Base-by-base conservation (phyloP, 1,284 basidiomycete species). In the Leccinum pallidistipes region DNA sequence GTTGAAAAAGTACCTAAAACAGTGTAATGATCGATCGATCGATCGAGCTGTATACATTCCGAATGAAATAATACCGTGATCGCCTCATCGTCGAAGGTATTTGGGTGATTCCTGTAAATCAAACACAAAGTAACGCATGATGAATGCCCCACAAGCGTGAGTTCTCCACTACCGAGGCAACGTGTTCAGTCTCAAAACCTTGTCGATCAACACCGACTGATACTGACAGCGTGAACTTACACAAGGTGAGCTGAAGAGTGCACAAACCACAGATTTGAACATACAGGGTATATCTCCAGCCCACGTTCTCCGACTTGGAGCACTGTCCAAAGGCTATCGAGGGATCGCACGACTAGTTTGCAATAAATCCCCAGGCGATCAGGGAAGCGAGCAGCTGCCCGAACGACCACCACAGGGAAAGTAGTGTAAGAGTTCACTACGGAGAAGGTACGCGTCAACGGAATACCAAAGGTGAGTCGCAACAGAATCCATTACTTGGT, bases 381-480 rank as follows among this genome's bases (percentile, higher is more conserved):
- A 85, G 68, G 27, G 81, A 83, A 12, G 81, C 81, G 32, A 83
- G 66, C 16, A 86, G 74, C 65, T 86, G 85, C 1, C 86, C 87
- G 24, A 87, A 68, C 16, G 84, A 83, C 87, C 87, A 89, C 81
- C 84, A 88, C 31, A 82, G 78, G 9, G 84, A 86, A 1, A 88
- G 78, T n/a, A 88, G 75, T 0, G 86, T 88, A 51, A 88, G 73
- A 40, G 85, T 81, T 81, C 83, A 87, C 79, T 87, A 8, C n/a
- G 14, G 5, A 50, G 58, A 53, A 58, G 7, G n/a, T 1, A 24
- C 5, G 10, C 43, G 31, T 72, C 45, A 68, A 34, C 24, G 12
- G 16, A 43, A 51, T 49, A 24, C 16, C 7, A 6, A 52, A 52
- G 14, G 21, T 5, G 21, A 18, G 43, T 56, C 3, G 6, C 34